phyloP scores from a whole-genome alignment of 306 rosid species.

The Trifolium dubium region DNA sequence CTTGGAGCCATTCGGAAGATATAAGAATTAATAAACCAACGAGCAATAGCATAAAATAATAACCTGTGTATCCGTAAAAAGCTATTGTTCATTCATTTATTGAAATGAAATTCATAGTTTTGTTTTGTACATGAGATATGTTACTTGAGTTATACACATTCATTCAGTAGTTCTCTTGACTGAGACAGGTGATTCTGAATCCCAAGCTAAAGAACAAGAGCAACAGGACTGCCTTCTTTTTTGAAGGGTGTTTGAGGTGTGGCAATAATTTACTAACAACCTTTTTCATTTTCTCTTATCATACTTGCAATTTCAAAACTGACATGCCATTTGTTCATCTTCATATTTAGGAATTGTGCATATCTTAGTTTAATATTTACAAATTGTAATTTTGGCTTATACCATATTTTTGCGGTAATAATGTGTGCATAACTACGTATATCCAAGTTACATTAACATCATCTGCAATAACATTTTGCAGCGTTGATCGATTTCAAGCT shows the following conservation, averaged over 20 bases:
- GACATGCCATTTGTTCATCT: background rate
- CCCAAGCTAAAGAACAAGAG: slow-evolving; percentile 73
- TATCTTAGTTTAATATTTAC: background rate
- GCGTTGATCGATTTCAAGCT: slow-evolving; percentile 82
- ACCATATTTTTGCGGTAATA: background rate
- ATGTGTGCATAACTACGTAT: background rate
- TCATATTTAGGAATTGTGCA: background rate
- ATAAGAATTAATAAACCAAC: background rate
- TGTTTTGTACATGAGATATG: slow-evolving; percentile 21
- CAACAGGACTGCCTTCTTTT: slow-evolving; percentile 75
- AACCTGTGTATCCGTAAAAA: too few relatives aligned
- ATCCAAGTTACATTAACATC: background rate
- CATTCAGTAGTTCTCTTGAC: slow-evolving; percentile 45
- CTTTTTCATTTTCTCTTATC: background rate
- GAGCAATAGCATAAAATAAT: background rate
- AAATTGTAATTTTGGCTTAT: background rate
- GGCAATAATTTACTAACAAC: background rate
- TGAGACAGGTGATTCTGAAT: slow-evolving; percentile 74
- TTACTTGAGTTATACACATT: slow-evolving; percentile 37
- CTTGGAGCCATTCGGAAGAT: background rate
- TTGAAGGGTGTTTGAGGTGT: slow-evolving; percentile 93
- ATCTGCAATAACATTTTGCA: slow-evolving; percentile 43
- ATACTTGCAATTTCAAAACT: background rate
- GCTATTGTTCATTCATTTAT: background rate
- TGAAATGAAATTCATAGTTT: background rate